Evolutionary conservation across 2,329 filamentous ascomycete species (phyloP), one percentile per base, ranked within the genome.

Genomic region (Capronia epimyces): DNA sequence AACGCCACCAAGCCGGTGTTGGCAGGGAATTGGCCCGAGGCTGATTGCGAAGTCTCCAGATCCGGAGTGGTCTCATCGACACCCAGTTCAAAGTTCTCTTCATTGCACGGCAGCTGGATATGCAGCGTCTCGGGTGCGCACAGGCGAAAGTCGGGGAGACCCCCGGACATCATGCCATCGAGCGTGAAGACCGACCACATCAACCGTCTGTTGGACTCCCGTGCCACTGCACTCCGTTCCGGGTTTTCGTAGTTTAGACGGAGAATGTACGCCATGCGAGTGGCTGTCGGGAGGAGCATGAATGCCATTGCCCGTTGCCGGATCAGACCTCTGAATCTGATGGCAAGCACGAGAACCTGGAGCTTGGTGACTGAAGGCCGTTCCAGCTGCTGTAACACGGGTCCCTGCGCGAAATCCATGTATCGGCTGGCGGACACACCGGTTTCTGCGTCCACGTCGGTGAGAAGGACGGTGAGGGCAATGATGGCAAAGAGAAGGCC

Each of bases 101-200:
- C 73, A 57, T 75, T 74, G 57, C 72, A 76, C 0, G 74, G 74
- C 3, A 75, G 66, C 49, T 75, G 71, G 37, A 76, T 67, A 49
- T 71, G 69, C 54, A 77, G 69, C 10, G 65, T 63, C 41, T 71
- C 69, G 3, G 67, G 64, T 4, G 70, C 65, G 65, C 74, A 74
- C 7, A 76, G 58, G 3, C 71, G 72, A 32, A 75, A 72, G 49
- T 76, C 74, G 10, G 66, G 60, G 51, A 73, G 69, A 8, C 74
- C 73, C 16, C 69, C 71, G 20, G 74, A 71, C 49, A 75, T 70
- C 48, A 69, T 69, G 2, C 71, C 71, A 56, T 75, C 74, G 41
- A 75, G 69, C 57, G 75, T 72, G 55, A 70, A 71, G 9, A 76
- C 65, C 1, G 74, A 69, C 74, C 74, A 76, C 72, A 76, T 75